Percentiles rank a stretch among this genome's conserved stretches.
These are phyloP conservation scores for Fusarium sp. DNA, from an alignment of 2,329 filamentous ascomycete genomes.

Conservation along the genomic window DNA sequence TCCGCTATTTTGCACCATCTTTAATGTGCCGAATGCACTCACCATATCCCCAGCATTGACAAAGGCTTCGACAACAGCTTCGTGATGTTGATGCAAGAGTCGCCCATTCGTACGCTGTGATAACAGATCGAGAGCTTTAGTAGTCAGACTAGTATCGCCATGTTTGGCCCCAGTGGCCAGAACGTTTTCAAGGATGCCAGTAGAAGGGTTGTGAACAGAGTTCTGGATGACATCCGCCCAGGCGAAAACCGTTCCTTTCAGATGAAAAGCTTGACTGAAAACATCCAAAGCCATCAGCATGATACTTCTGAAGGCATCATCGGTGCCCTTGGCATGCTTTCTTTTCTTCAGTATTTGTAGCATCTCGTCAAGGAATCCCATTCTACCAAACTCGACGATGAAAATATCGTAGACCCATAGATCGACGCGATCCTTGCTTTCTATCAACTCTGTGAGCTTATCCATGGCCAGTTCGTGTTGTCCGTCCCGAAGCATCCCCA, in stretches of 20 bases:
- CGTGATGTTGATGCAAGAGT: slow-evolving; percentile 80
- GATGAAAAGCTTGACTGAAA: slow-evolving; percentile 76
- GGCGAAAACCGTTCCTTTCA: slow-evolving; percentile 75
- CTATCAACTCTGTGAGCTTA: slow-evolving; percentile 77
- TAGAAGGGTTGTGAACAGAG: slow-evolving; percentile 62
- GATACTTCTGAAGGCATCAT: slow-evolving; percentile 63
- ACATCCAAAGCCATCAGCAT: slow-evolving; percentile 83
- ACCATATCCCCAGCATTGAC: slow-evolving; percentile 71
- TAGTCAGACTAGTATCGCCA: slow-evolving; percentile 78
- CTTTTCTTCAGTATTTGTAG: slow-evolving; percentile 76
- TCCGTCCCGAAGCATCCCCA: slow-evolving; percentile 84
- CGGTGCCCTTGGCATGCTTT: slow-evolving; percentile 53
- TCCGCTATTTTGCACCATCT: slow-evolving; percentile 75
- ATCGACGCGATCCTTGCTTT: slow-evolving; percentile 69
- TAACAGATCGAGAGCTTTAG: slow-evolving; percentile 73
- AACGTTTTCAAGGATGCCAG: slow-evolving; percentile 76
- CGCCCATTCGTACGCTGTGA: slow-evolving; percentile 55
- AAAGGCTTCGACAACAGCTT: slow-evolving; percentile 82
- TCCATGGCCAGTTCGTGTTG: slow-evolving; percentile 86
- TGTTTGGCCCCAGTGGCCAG: slow-evolving; percentile 80
- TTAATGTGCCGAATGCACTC: slow-evolving; percentile 78
- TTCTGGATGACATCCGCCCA: slow-evolving; percentile 77
- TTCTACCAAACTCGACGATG: slow-evolving; percentile 79
- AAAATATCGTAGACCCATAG: slow-evolving; percentile 86
- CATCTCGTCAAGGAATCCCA: slow-evolving; percentile 83